phyloP scores from a whole-genome alignment of 208 protist species.

The Leishmania gerbilli region DNA sequence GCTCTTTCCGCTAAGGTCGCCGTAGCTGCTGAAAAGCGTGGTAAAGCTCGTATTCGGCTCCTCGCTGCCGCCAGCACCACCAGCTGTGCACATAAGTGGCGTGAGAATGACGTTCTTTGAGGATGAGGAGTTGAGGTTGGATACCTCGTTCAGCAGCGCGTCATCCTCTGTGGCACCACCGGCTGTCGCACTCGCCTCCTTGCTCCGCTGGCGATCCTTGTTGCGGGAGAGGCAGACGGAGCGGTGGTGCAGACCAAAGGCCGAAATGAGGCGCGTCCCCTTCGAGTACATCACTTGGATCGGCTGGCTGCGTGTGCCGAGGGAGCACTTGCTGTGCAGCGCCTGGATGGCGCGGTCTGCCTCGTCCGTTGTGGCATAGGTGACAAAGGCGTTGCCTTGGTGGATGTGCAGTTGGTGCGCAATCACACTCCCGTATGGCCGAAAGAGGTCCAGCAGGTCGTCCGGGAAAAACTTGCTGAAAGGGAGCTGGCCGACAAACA shows the following conservation, averaged over 20 bases:
- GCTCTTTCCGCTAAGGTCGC: conserved; percentile 11
- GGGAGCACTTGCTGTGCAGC: conserved; percentile 58
- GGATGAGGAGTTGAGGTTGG: background rate
- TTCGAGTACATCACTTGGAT: conserved; percentile 81
- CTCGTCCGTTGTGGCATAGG: conserved; percentile 60
- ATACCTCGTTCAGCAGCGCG: background rate
- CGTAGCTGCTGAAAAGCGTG: conserved; percentile 16
- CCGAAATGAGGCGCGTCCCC: conserved; percentile 53
- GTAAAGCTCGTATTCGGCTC: conserved; percentile 12
- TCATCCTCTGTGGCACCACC: background rate
- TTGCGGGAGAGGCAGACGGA: conserved; percentile 27
- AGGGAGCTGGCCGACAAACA: conserved; percentile 47
- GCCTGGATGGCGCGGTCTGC: conserved; percentile 72
- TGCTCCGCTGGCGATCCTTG: conserved; percentile 18
- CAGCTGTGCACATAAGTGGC: conserved; percentile 2
- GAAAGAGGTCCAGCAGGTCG: conserved; percentile 44
- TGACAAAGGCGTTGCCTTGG: conserved; percentile 67
- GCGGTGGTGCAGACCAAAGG: conserved; percentile 62
- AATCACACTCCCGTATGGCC: conserved; percentile 40
- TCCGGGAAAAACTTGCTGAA: conserved; percentile 57
- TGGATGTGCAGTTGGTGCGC: conserved; percentile 44
- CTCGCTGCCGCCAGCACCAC: background rate
- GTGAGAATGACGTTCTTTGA: conserved; percentile 3
- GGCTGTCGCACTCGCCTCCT: background rate
- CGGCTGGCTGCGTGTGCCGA: conserved; percentile 58